Base-by-base conservation (phyloP, 495 filamentous ascomycete genomes). In the Hyaloscypha variabilis region DNA sequence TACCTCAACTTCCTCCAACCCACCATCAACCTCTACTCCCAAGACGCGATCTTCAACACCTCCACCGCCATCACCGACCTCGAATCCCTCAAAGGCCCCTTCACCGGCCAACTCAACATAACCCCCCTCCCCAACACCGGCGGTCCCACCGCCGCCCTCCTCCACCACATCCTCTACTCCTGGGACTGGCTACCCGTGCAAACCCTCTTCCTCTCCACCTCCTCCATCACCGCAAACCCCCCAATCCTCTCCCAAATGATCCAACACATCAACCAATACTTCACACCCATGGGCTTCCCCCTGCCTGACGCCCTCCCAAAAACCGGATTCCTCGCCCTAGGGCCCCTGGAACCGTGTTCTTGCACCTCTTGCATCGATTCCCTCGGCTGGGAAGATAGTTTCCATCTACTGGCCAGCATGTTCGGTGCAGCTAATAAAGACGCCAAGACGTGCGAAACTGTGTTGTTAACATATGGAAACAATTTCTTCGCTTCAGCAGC, bases 261-360 rank as follows among this genome's bases (percentile, higher is more conserved):
- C 34, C 74, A 72, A 60, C 72, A 80, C n/a, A 65, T 71, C 21
- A 65, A 79, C 34, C 74, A 73, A 61, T 78, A 78, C 59, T 70
- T 62, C 53, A 57, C 49, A 13, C 53, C 64, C 2, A 34, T 55
- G 8, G 52, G 17, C 49, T 67, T 65, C 28, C 65, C 68, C 3
- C 17, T 65, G 19, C 61, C 64, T 10, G 68, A 65, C 58, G 64
- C 68, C 3, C 31, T 71, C 23, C 69, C 75, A 8, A 64, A 67
- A 26, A 81, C 80, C 2, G 80, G 79, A 2, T 73, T 81, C 57
- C 74, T 82, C 26, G 73, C 73, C 24, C 75, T 82, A 6, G 78
- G 78, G 1, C 72, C 70, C 26, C 66, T 70, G 21, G 65, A 67
- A 13, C 28, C 62, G 17, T 82, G 78, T 60, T 60, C 63, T 3